phyloP scores from a whole-genome alignment of 2,329 filamentous ascomycete genomes.

The Ustulina deusta region DNA sequence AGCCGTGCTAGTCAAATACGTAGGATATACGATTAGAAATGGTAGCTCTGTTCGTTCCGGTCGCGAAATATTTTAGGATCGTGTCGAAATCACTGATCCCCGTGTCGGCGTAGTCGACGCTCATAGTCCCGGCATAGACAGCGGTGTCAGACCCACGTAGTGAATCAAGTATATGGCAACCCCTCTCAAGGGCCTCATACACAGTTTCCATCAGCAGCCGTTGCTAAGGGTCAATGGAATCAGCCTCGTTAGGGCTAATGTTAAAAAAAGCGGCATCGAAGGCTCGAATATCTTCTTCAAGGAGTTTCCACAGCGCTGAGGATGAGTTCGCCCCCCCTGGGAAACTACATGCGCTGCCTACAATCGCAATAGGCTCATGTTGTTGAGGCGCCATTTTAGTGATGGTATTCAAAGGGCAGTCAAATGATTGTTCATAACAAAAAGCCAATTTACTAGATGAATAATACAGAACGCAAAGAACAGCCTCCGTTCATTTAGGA shows the following conservation, averaged over 20 bases:
- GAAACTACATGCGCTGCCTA: constrained; percentile 39
- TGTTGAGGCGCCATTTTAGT: not conserved
- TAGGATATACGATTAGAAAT: constrained; percentile 47
- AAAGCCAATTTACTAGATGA: not conserved
- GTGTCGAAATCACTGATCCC: constrained; percentile 33
- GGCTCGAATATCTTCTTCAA: constrained; percentile 50
- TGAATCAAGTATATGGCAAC: constrained; percentile 15
- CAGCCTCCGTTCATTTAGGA: not conserved
- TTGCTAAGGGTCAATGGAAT: constrained; percentile 45
- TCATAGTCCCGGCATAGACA: constrained; percentile 27
- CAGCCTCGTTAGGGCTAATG: constrained; percentile 37
- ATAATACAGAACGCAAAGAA: not conserved
- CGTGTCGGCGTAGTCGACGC: constrained; percentile 34
- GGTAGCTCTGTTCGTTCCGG: constrained; percentile 52
- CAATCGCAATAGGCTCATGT: constrained; percentile 40
- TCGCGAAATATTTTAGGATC: constrained; percentile 38
- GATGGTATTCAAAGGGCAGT: not conserved
- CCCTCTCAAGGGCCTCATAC: constrained; percentile 29
- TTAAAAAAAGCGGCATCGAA: constrained; percentile 53
- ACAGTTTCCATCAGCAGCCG: constrained; percentile 33
- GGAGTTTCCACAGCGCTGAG: constrained; percentile 39
- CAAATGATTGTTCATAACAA: not conserved
- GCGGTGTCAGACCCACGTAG: constrained; percentile 22
- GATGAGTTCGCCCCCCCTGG: constrained; percentile 34
- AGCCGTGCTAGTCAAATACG: constrained; percentile 55